Evolutionary conservation across 352 stramenopile species (phyloP).

Genomic region (Saprolegnia parasitica): DNA sequence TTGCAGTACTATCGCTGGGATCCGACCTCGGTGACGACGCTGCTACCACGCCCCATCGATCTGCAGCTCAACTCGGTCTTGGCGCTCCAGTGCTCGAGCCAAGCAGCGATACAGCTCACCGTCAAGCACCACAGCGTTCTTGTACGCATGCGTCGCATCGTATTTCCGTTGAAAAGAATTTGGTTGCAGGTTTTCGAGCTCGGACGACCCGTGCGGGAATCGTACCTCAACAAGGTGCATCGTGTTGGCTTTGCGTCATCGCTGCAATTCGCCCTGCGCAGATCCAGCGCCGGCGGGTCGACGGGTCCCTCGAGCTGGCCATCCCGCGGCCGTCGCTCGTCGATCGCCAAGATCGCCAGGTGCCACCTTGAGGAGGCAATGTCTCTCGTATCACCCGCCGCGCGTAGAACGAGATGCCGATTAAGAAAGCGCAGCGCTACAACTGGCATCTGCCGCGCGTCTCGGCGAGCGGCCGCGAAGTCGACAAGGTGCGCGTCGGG

Average conservation of each 20-base stretch:
- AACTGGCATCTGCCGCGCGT: conserved; percentile 22
- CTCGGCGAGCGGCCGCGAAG: conserved; percentile 19
- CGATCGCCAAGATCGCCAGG: conserved; percentile 18
- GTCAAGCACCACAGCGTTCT: background rate
- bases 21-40: background rate
- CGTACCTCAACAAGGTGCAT: conserved; percentile 17
- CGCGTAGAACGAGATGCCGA: background rate
- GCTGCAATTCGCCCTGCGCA: background rate
- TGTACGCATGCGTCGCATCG: background rate
- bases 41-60: conserved; percentile 6
- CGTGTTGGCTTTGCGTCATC: background rate
- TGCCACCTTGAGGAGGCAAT: background rate
- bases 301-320: conserved; percentile 20
- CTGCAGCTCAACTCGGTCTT: conserved; percentile 14
- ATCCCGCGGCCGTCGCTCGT: conserved; percentile 14
- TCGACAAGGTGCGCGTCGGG: background rate
- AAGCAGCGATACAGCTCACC: background rate
- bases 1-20: conserved; percentile 14
- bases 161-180: background rate
- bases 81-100: conserved; percentile 5
- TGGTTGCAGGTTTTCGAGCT: conserved; percentile 4
- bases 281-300: background rate
- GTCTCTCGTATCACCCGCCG: background rate
- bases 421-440: conserved; percentile 19
- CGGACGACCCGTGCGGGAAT: background rate